Evolutionary conservation across 2,329 filamentous ascomycete genomes (phyloP), one percentile per base, ranked within the genome.

Genomic region (Tolypocladium album): DNA sequence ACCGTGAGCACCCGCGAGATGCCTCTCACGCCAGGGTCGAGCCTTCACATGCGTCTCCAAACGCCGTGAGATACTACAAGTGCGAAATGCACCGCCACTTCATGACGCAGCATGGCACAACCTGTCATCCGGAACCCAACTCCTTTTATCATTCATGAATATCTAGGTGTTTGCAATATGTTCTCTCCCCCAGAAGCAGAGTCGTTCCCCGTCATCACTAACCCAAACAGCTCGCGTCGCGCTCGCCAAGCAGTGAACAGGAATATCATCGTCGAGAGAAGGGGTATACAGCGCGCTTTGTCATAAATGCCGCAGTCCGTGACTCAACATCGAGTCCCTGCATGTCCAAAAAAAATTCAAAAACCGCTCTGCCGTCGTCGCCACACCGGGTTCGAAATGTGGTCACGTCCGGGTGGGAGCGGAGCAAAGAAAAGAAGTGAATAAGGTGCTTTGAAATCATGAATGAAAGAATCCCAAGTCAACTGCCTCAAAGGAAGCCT

Each of bases 401-500:
- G 50, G 50, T 31, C 31, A 7, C 4, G 17, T 52, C 8, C 27
- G 17, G 27, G n/a, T 17, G 31, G n/a, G 50, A 53, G 4, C 9
- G 4, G 20, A 6, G 4, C 15, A 31, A n/a, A n/a, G 7, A 52
- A 6, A 36, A 36, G 34, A 13, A n/a, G 4, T 2, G 8, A 22
- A 36, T 22, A 4, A 22, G 20, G 27, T 34, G 31, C 31, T 11
- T 20, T 13, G 50, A 11, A 3, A 13, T n/a, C 22, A 5, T 53
- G 31, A 34, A 34, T 12, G 20, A 2, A 24, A 11, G 15, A 20
- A 36, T 20, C 50, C 5, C 3, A 60, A 22, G n/a, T 9, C 20
- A 34, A 39, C 20, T 12, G 22, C 31, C 40, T 47, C 59, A 64
- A 34, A 64, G 59, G 55, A 64, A 68, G 40, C 62, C 60, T 22